phyloP scores from a whole-genome alignment of 179 eudicot genomes.

The Nepenthes alata region DNA sequence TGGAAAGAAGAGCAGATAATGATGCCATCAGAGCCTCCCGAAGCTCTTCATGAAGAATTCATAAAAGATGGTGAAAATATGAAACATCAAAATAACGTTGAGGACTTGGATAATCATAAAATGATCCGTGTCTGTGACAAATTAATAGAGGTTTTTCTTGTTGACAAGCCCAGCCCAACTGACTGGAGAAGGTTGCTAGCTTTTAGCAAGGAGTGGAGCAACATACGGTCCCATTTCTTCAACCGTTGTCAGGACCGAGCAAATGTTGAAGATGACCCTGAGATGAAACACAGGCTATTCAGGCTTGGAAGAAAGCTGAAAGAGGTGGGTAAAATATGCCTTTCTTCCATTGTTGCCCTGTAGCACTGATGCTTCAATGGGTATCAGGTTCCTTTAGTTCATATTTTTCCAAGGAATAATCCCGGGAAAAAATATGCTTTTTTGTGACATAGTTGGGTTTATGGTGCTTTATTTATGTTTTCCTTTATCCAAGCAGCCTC shows the following conservation, averaged over 20 bases:
- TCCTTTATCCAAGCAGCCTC: neutral
- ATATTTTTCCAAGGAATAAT: no score
- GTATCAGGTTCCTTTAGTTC: no score
- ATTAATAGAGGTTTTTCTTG: conserved; percentile 73
- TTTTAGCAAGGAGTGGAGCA: conserved; percentile 66
- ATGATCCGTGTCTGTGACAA: conserved; percentile 75
- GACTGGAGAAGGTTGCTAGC: conserved; percentile 88
- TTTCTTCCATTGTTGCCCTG: neutral
- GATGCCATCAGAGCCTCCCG: conserved; percentile 12
- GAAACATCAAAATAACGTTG: conserved; percentile 14
- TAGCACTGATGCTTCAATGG: neutral
- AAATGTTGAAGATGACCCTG: conserved; percentile 61
- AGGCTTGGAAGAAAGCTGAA: conserved; percentile 78
- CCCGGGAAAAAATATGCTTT: neutral
- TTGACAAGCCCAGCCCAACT: conserved; percentile 73
- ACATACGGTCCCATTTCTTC: conserved; percentile 62
- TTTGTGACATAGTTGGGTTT: neutral
- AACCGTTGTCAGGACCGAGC: conserved; percentile 71
- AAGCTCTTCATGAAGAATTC: conserved; percentile 12
- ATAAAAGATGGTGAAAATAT: conserved; percentile 10
- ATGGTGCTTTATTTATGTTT: neutral
- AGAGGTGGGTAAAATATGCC: conserved; percentile 43
- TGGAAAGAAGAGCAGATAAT: conserved; percentile 17
- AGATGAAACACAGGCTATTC: conserved; percentile 57
- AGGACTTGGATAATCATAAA: conserved; percentile 27